These are phyloP conservation scores for Corchorus capsularis DNA, from an alignment of 345 rosid species.

Conservation along the genomic window DNA sequence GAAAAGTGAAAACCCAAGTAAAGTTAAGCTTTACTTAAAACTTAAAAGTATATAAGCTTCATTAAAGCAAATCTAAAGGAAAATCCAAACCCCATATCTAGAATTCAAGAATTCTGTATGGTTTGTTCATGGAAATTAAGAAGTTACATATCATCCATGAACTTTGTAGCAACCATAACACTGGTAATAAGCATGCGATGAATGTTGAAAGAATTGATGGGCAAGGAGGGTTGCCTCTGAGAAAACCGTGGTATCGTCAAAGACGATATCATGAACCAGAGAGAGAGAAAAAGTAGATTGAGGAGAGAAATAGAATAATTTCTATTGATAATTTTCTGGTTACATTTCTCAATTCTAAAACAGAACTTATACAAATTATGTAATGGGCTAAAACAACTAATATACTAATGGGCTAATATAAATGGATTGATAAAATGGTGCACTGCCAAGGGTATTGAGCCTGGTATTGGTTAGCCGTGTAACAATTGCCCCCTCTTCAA, in stretches of 20 bases:
- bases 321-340: no score
- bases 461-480: no score
- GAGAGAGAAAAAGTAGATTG: no score
- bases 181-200: constrained; percentile 90
- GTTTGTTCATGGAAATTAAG: neutral
- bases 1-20: neutral
- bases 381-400: no score
- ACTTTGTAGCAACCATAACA: constrained; percentile 84
- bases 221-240: constrained; percentile 69
- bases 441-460: no score
- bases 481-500: no score
- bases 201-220: constrained; percentile 79
- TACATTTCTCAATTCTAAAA: no score
- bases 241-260: constrained; percentile 23
- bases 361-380: no score
- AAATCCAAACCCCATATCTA: neutral
- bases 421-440: no score
- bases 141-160: constrained; percentile 92
- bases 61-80: neutral
- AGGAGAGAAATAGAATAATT: no score
- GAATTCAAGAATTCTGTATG: neutral
- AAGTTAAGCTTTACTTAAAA: constrained; percentile 12
- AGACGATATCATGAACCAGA: no score
- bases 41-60: neutral
- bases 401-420: no score